Evolutionary conservation across 257 asterid species (phyloP).

Genomic region (Lycium ferocissimum): DNA sequence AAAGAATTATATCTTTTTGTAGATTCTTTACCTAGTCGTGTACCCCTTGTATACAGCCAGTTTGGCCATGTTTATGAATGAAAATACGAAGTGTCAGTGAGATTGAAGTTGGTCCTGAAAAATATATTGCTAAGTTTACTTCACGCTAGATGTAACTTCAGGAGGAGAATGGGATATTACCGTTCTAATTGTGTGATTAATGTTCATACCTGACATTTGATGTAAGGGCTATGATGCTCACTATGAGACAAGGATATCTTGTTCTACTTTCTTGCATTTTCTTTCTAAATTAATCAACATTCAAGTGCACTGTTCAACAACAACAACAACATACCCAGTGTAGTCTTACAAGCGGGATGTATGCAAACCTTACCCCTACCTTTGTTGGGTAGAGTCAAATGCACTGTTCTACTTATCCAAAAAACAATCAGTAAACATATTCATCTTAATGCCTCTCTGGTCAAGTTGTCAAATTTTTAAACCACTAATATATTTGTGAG

Average conservation of each 20-base stretch:
- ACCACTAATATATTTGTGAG: slow-evolving; percentile 1
- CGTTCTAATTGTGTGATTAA: not conserved
- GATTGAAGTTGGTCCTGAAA: not conserved
- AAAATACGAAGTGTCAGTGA: not conserved
- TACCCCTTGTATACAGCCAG: no score
- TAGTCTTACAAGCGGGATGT: no score
- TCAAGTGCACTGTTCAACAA: not conserved
- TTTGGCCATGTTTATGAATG: no score
- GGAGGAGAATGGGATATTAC: not conserved
- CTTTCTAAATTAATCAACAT: not conserved
- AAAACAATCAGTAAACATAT: not conserved
- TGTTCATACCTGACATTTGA: not conserved
- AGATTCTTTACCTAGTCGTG: no score
- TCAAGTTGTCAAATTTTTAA: not conserved
- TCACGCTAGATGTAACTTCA: not conserved
- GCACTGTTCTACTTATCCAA: not conserved
- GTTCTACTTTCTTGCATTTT: not conserved
- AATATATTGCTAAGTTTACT: not conserved
- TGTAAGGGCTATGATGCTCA: slow-evolving; percentile 5
- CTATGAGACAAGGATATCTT: not conserved
- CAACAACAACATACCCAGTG: no score
- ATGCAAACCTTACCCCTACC: no score
- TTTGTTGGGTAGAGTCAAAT: no score
- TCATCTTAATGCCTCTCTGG: slow-evolving; percentile 1
- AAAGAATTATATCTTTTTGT: no score